Percentiles rank a stretch among this genome's conserved stretches.
phyloP scores from a whole-genome alignment of 805 yeast genomes.

The Cyberlindnera maritima region DNA sequence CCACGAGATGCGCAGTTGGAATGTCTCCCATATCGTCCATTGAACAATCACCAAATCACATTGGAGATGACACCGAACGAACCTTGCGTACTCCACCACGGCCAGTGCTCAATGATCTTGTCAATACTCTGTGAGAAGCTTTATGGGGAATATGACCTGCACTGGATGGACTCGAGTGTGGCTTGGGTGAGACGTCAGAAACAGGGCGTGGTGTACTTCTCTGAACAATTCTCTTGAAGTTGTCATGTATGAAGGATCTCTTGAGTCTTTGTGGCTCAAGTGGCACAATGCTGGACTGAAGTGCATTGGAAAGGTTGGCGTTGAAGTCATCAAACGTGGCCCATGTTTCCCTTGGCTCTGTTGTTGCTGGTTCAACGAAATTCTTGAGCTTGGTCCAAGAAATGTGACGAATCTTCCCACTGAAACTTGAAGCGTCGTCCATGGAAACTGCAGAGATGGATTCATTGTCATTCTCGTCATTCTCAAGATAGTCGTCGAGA shows the following conservation, averaged over 20 bases:
- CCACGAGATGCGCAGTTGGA: conserved; percentile 43
- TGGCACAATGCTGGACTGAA: neutral
- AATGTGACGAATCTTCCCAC: conserved; percentile 4
- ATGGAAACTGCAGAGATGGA: neutral
- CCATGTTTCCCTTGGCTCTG: conserved; percentile 2
- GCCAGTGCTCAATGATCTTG: neutral
- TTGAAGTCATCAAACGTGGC: neutral
- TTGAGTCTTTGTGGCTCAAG: neutral
- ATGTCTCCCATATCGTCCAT: conserved; percentile 17
- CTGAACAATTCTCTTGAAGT: conserved; percentile 8
- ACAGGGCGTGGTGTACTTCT: neutral
- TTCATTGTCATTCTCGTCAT: conserved; percentile 7
- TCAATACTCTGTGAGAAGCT: neutral
- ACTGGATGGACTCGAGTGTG: conserved; percentile 1
- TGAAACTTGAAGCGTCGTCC: conserved; percentile 4
- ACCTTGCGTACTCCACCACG: neutral
- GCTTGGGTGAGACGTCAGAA: neutral
- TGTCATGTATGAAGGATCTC: conserved; percentile 4
- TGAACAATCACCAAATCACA: neutral
- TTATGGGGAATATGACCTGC: neutral
- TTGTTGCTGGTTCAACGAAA: conserved; percentile 5
- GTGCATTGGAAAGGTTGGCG: neutral
- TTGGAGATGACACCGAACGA: conserved; percentile 5
- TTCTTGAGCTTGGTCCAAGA: conserved; percentile 6
- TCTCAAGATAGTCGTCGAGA: neutral